Evolutionary conservation across 2,329 filamentous ascomycete species (phyloP).

Genomic region (Hymenoscyphus albidus): DNA sequence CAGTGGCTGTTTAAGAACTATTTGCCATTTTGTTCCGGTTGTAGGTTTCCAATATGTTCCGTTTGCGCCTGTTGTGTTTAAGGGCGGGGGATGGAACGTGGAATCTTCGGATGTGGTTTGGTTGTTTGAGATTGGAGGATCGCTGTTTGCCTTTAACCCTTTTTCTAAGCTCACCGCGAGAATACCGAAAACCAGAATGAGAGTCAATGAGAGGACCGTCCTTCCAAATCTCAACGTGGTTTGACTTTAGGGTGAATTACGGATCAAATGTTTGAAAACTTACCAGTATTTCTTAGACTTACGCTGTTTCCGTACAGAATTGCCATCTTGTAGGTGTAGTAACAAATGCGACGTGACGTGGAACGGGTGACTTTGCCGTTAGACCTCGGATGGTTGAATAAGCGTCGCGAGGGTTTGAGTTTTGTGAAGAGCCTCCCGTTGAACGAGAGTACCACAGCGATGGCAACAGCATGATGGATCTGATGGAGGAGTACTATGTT

Average conservation of each 20-base stretch:
- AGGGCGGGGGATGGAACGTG: background rate
- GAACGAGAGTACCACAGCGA: background rate
- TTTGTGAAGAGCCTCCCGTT: background rate
- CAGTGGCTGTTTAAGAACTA: constrained; percentile 4
- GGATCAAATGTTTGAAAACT: background rate
- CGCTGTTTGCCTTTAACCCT: background rate
- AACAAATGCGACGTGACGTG: background rate
- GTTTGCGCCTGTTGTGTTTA: background rate
- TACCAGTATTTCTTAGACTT: background rate
- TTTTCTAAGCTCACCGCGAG: background rate
- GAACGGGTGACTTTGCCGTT: background rate
- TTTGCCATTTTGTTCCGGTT: constrained; percentile 16
- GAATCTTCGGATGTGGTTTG: background rate
- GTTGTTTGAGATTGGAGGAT: background rate
- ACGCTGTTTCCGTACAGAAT: background rate
- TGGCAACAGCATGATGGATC: background rate
- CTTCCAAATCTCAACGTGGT: too few relatives aligned
- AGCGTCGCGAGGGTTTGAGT: background rate
- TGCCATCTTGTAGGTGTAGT: background rate
- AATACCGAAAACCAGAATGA: background rate
- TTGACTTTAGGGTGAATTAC: too few relatives aligned
- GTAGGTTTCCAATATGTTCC: constrained; percentile 11
- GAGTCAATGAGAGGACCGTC: too few relatives aligned
- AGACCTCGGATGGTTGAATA: background rate
- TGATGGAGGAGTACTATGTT: too few relatives aligned